These are phyloP conservation scores for Debaryomycetaceae sp. DNA, from an alignment of 1,139 yeast species.

Conservation along the genomic window DNA sequence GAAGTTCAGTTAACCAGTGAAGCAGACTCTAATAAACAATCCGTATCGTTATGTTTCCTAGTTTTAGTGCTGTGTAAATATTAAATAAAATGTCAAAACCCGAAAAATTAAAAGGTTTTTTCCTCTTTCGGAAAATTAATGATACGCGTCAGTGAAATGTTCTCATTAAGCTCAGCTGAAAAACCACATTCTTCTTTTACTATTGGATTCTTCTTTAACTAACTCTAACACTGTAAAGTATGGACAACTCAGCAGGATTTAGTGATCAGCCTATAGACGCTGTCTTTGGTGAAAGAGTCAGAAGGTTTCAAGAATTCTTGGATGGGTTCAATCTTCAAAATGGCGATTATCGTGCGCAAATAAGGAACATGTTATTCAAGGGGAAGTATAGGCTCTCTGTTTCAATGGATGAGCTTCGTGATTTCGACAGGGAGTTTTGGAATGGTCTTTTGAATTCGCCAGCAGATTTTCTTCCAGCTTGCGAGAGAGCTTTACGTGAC, in stretches of 20 bases:
- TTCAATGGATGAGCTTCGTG: slow-evolving; percentile 83
- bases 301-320: slow-evolving; percentile 85
- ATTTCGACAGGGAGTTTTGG: slow-evolving; percentile 80
- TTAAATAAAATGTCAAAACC: too few relatives aligned
- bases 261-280: slow-evolving; percentile 42
- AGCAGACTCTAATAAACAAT: neutral
- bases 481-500: slow-evolving; percentile 82
- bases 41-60: too few relatives aligned
- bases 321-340: slow-evolving; percentile 48
- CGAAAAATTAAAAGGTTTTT: slow-evolving; percentile 10
- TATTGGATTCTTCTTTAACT: slow-evolving; percentile 2
- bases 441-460: slow-evolving; percentile 72
- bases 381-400: slow-evolving; percentile 68
- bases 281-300: slow-evolving; percentile 73
- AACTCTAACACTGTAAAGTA: neutral
- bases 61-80: too few relatives aligned
- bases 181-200: neutral
- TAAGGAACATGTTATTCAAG: slow-evolving; percentile 66
- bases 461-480: slow-evolving; percentile 84
- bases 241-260: slow-evolving; percentile 16
- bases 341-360: slow-evolving; percentile 64
- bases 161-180: neutral
- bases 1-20: slow-evolving; percentile 7
- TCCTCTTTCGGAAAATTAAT: slow-evolving; percentile 29
- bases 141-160: slow-evolving; percentile 24